phyloP scores from a whole-genome alignment of 352 stramenopile species.

The Phytopythium delawarense region DNA sequence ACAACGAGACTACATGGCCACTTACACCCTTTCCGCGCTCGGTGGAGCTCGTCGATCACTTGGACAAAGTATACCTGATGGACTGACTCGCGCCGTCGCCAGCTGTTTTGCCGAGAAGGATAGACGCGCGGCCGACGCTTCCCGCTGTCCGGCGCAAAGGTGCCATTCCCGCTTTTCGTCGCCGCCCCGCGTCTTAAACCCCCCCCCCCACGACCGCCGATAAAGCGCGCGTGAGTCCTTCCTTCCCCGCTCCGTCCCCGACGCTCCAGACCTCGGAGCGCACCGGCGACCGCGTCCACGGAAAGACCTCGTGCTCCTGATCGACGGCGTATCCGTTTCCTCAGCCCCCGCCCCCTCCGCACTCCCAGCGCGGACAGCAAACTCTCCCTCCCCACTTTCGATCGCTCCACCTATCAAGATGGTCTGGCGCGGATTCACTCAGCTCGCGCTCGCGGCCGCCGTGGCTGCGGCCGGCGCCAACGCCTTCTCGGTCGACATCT shows the following conservation, averaged over 20 bases:
- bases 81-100: not conserved
- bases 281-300: not conserved
- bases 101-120: not conserved
- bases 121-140: not conserved
- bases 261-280: not conserved
- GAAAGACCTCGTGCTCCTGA: not conserved
- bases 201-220: not conserved
- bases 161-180: conserved; percentile 4
- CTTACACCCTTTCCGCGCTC: not conserved
- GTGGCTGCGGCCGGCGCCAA: conserved; percentile 23
- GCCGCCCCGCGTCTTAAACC: not conserved
- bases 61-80: not conserved
- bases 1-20: not conserved
- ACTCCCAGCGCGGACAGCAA: not conserved
- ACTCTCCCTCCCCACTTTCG: not conserved
- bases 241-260: not conserved
- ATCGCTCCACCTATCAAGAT: conserved; percentile 10
- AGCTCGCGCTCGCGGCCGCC: conserved; percentile 18
- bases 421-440: conserved; percentile 28
- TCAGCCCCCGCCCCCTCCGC: not conserved
- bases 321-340: not conserved
- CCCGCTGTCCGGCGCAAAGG: conserved; percentile 1
- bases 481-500: conserved; percentile 49
- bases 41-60: not conserved
- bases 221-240: not conserved